Base-by-base conservation (phyloP, 179 eudicot species). In the Patellifolia procumbens region DNA sequence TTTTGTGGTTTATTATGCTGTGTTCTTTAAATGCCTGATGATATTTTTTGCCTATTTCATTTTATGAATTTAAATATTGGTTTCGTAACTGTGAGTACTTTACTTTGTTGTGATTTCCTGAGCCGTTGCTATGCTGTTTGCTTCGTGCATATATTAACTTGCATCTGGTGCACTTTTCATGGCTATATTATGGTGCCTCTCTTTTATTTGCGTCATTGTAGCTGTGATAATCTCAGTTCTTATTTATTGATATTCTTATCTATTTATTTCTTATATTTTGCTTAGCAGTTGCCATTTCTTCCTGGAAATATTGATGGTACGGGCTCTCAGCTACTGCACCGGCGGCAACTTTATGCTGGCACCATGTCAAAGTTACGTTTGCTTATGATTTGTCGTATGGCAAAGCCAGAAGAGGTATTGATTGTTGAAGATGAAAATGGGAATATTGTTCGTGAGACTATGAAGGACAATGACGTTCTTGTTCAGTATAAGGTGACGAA, bases 391-490 rank as follows among this genome's bases (percentile, higher is more conserved):
- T 89, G 92, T 74, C 98, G 99, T 43, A 96, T 96, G 99, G 99
- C 99, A 29, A 96, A 96, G 87, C 99, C 98, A 48, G 99, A 96
- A 87, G 99, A 96, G 82, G 99, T 96, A 81, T 88, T 96, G 74
- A 94, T 96, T 82, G 98, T 96, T 74, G 99, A 96, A 84, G 99
- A 96, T 76, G 99, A 96, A 88, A 96, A 96, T 86, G 99, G 99
- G 68, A 96, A 96, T 86, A 96, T 96, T 75, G 99, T 94, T 65
- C 99, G 99, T 66, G 99, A 96, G 67, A 96, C 99, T 29, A 90
- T 96, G 98, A 96, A 96, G 83, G 99, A 96, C 81, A 96, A 96
- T 83, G 99, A 96, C 74, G 98, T 96, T 77, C 93, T 96, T 43
- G 98, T 96, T 80, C 99, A 96, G 78, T 96, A 96, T 70, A 96